Conservation (phyloP, 257 asterid genomes). For the Solanum pimpinellifolium region DNA sequence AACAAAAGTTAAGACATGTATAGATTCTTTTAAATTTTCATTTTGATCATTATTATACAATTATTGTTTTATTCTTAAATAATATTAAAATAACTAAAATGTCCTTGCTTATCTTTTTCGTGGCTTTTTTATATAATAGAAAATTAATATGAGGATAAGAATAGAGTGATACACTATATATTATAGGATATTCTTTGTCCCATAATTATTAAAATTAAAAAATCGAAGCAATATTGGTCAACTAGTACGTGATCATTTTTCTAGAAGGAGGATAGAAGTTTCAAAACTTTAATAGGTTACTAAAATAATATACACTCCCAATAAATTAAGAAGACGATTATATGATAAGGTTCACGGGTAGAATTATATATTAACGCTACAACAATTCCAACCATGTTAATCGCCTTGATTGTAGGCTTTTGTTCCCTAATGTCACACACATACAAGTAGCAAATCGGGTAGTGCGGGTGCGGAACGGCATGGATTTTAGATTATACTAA, state of each 20-base stretch:
- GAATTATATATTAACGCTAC: not conserved
- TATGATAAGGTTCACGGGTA: not conserved
- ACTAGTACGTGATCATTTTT: not conserved
- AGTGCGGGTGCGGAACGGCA: not conserved
- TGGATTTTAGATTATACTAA: not conserved
- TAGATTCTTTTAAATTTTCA: too few species aligned
- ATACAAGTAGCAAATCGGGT: not conserved
- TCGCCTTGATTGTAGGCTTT: not conserved
- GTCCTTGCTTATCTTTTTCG: fast-evolving
- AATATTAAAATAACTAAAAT: too few species aligned
- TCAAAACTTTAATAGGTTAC: not conserved
- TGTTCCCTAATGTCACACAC: not conserved
- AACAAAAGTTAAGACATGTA: too few species aligned
- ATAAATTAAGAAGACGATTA: not conserved
- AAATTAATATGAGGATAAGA: not conserved
- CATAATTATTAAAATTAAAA: not conserved
- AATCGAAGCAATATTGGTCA: not conserved
- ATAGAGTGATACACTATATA: not conserved
- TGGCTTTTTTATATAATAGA: too few species aligned
- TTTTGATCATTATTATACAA: too few species aligned
- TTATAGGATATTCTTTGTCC: not conserved
- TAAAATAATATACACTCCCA: not conserved
- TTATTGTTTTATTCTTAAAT: too few species aligned
- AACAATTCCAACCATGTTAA: not conserved
- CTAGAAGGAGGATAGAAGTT: not conserved